phyloP scores from a whole-genome alignment of 2,329 filamentous ascomycete species.

The Alternaria metachromatica region DNA sequence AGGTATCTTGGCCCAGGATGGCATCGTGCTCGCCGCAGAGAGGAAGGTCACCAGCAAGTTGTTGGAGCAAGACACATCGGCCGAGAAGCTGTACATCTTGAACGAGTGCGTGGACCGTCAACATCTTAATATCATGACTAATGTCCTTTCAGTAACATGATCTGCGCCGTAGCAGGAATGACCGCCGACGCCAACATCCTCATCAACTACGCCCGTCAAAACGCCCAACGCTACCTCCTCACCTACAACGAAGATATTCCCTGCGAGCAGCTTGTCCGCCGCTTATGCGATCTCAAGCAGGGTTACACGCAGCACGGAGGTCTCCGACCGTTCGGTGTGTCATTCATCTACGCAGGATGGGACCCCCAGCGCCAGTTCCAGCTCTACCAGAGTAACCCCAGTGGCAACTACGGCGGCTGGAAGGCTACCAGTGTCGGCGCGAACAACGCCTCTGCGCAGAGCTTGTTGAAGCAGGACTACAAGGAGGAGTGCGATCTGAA shows the following conservation, averaged over 20 bases:
- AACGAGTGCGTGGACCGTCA: constrained; percentile 77
- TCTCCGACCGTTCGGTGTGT: constrained; percentile 96
- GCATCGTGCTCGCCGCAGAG: constrained; percentile 96
- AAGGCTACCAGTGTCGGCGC: constrained; percentile 98
- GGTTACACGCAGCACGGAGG: constrained; percentile 99
- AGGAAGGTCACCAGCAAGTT: constrained; percentile 99
- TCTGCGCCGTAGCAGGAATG: constrained; percentile 98
- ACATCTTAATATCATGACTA: background rate
- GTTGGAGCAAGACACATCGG: constrained; percentile 98
- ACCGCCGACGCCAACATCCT: constrained; percentile 99
- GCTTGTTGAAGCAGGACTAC: constrained; percentile 98
- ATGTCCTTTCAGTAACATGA: constrained; percentile 82
- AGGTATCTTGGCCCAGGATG: constrained; percentile 96
- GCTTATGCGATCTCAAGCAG: constrained; percentile 97
- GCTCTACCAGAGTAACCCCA: constrained; percentile 98
- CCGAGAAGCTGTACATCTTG: constrained; percentile 99
- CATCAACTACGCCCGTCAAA: constrained; percentile 98
- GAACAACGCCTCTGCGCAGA: constrained; percentile 97
- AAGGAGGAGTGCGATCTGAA: constrained; percentile 97
- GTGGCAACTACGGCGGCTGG: constrained; percentile 98
- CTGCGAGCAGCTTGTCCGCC: constrained; percentile 96
- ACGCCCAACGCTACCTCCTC: constrained; percentile 94
- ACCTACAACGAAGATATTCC: constrained; percentile 99
- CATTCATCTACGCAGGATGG: constrained; percentile 99
- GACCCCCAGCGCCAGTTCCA: constrained; percentile 97